These are phyloP conservation scores for Amanita rimosa DNA, from an alignment of 768 basidiomycete species.

Conservation along the genomic window DNA sequence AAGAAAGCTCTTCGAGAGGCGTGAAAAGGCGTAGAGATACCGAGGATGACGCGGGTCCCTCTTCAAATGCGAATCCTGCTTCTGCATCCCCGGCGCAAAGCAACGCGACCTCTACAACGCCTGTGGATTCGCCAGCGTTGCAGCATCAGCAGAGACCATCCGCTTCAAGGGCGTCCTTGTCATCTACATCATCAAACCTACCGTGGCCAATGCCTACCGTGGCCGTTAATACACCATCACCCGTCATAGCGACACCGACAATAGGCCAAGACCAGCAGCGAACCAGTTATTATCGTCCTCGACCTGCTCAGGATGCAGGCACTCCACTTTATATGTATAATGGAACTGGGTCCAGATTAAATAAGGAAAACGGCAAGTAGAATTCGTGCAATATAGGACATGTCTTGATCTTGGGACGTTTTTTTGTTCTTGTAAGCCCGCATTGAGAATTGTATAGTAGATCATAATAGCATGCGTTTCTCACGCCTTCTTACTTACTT, in stretches of 20 bases:
- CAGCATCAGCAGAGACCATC: constrained; percentile 28
- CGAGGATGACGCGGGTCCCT: constrained; percentile 16
- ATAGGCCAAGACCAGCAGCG: constrained; percentile 30
- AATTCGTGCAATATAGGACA: neutral
- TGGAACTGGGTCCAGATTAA: constrained; percentile 17
- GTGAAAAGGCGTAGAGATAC: constrained; percentile 38
- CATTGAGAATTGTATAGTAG: neutral
- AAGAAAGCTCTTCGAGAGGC: constrained; percentile 57
- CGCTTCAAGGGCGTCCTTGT: constrained; percentile 17
- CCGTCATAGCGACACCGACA: constrained; percentile 34
- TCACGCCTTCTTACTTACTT: neutral
- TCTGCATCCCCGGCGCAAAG: constrained; percentile 25
- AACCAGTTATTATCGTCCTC: constrained; percentile 45
- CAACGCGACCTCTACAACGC: constrained; percentile 34
- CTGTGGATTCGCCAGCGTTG: constrained; percentile 42
- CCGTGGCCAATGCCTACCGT: constrained; percentile 72
- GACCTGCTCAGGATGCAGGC: constrained; percentile 17
- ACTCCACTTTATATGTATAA: constrained; percentile 28
- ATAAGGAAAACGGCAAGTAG: constrained; percentile 23
- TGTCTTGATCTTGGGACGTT: constrained; percentile 5
- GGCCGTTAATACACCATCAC: constrained; percentile 45
- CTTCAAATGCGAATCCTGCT: constrained; percentile 14
- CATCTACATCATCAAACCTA: constrained; percentile 19
- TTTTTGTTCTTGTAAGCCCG: neutral
- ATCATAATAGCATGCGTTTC: neutral